Base-by-base conservation (phyloP, 345 rosid genomes). In the Kandelia obovata region DNA sequence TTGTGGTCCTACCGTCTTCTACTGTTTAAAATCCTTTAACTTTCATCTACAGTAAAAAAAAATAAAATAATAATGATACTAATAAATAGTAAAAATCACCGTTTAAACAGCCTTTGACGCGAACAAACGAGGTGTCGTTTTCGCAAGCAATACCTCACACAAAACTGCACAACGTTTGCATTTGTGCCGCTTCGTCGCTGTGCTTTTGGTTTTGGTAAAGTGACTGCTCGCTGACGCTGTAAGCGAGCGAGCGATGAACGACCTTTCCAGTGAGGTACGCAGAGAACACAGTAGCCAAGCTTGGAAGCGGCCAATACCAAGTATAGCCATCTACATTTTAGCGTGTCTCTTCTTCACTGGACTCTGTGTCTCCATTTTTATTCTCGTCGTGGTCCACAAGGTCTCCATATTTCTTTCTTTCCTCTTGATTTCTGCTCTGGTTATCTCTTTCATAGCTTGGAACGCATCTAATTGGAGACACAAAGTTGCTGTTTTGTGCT, bases 371-470 rank as follows among this genome's bases (percentile, higher is more conserved):
- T 81, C 85, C 31, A 21, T 81, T 28, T 81, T 85, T 72, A 79
- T 85, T 25, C 81, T 85, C 31, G 60, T 76, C 46, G 85, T 65
- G 46, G 87, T 83, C 64, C 84, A 76, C 66, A 85, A 79, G 60
- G 73, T 77, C 17, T 67, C 75, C 49, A 73, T 85, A 53, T 76
- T 85, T n/a, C 64, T 85, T 49, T 64, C 66, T 57, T 76, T 83
- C 64, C 60, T 83, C 13, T 32, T 81, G 3, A 78, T 81, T 59
- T 75, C 66, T 32, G 74, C 75, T 32, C 13, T 79, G 0, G 84
- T 81, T 10, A 15, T 62, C 19, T 59, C 82, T 21, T 83, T 85
- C 60, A 53, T 83, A 2, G 75, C 70, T 66, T 85, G 89, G 89
- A 85, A 83, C 60, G 64, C 58, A 10, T 35, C 66, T 35, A 71